These are phyloP conservation scores for Kwoniella europaea DNA, from an alignment of 768 basidiomycete species.

Conservation along the genomic window DNA sequence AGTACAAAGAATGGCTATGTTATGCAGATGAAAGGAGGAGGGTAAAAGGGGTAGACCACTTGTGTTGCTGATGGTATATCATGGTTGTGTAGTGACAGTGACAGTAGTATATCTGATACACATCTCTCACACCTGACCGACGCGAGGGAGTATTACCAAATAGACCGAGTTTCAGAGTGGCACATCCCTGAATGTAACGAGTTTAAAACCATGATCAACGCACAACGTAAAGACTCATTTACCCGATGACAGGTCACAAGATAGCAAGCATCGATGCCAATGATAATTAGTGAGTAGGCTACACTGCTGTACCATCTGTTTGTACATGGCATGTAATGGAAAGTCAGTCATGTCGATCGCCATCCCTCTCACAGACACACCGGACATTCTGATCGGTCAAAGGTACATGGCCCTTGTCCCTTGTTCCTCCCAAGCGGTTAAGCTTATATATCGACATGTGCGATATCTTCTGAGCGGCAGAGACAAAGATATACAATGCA, in stretches of 20 bases:
- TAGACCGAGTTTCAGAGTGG: neutral
- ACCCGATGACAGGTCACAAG: no score
- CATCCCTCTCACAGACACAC: no score
- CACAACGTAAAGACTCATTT: no score
- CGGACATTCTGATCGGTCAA: neutral
- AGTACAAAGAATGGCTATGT: conserved; percentile 8
- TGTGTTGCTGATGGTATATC: neutral
- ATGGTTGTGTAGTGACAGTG: neutral
- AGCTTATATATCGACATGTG: neutral
- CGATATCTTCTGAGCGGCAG: no score
- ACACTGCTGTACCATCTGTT: neutral
- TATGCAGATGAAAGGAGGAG: conserved; percentile 5
- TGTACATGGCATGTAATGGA: neutral
- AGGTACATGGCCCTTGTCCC: conserved; percentile 2
- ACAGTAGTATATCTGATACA: neutral
- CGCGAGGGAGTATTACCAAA: neutral
- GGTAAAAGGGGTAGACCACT: neutral
- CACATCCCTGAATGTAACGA: neutral
- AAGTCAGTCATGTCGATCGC: neutral
- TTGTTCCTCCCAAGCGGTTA: conserved; percentile 2
- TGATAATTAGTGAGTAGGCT: no score
- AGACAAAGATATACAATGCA: neutral
- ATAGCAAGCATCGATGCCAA: no score
- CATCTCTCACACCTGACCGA: neutral
- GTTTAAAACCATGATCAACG: no score